These are phyloP conservation scores for Talaromyces funiculosus DNA, from an alignment of 2,329 filamentous ascomycete genomes.

Conservation along the genomic window DNA sequence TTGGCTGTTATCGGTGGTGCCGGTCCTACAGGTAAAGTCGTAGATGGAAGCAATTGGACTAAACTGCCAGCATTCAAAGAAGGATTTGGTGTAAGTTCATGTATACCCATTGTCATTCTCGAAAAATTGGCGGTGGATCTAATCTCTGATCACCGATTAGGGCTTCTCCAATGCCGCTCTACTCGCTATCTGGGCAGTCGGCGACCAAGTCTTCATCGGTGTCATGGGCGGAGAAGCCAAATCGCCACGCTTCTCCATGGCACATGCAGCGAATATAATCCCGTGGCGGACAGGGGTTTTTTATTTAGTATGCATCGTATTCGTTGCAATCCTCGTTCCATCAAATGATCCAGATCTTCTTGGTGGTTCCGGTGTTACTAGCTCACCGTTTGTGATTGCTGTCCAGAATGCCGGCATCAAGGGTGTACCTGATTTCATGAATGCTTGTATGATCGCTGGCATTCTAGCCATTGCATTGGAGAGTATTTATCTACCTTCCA, in stretches of 20 bases:
- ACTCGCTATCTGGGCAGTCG: background rate
- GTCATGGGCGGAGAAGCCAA: constrained; percentile 17
- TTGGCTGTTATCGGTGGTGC: constrained; percentile 31
- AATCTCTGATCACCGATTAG: background rate
- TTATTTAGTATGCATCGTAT: constrained; percentile 46
- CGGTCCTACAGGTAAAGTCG: constrained; percentile 21
- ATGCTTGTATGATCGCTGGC: constrained; percentile 35
- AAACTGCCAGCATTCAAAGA: background rate
- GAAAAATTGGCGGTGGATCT: no score
- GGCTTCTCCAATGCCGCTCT: background rate
- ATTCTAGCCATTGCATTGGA: constrained; percentile 17
- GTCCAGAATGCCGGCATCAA: constrained; percentile 30
- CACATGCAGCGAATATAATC: constrained; percentile 61
- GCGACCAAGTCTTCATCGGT: constrained; percentile 30
- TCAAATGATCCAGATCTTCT: constrained; percentile 54
- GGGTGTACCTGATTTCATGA: constrained; percentile 34
- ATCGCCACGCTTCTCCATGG: background rate
- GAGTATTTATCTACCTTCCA: background rate
- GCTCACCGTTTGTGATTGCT: constrained; percentile 39
- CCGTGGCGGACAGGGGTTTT: constrained; percentile 69
- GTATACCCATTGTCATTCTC: no score
- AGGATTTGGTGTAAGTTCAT: background rate
- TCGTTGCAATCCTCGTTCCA: constrained; percentile 66
- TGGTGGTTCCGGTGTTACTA: constrained; percentile 31
- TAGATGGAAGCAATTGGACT: background rate